Evolutionary conservation across 768 basidiomycete species (phyloP).

Genomic region (Serendipita sp.): DNA sequence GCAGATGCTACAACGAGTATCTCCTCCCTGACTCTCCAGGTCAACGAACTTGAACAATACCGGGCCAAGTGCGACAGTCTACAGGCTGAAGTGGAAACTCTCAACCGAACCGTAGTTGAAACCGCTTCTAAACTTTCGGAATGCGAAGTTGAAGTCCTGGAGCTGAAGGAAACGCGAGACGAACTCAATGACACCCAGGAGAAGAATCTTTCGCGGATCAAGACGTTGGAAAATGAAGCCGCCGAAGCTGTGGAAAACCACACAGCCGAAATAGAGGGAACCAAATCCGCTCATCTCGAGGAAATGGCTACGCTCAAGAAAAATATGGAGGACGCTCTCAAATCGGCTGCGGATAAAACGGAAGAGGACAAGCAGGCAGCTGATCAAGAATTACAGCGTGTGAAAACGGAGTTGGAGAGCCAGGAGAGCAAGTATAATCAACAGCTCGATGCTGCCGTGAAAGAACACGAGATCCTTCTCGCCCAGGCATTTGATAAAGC

Average conservation of each 20-base stretch:
- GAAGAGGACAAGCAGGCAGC: conserved; percentile 30
- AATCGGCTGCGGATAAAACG: conserved; percentile 37
- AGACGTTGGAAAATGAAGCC: conserved; percentile 38
- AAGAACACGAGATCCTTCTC: conserved; percentile 22
- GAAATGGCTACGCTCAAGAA: conserved; percentile 30
- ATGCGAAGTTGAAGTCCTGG: conserved; percentile 64
- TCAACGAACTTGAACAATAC: conserved; percentile 3
- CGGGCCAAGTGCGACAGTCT: conserved; percentile 22
- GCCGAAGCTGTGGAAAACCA: conserved; percentile 29
- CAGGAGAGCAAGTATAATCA: conserved; percentile 53
- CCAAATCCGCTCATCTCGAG: conserved; percentile 27
- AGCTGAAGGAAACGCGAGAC: conserved; percentile 57
- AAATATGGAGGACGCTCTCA: conserved; percentile 30
- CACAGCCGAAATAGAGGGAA: conserved; percentile 23
- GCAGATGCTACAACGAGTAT: conserved; percentile 16
- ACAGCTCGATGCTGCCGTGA: conserved; percentile 48
- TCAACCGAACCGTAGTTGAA: conserved; percentile 54
- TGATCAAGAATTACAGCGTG: conserved; percentile 27
- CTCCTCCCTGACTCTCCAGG: conserved; percentile 9
- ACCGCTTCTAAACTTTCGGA: conserved; percentile 56
- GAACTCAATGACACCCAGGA: conserved; percentile 40
- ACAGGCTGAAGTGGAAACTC: conserved; percentile 29
- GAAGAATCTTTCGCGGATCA: conserved; percentile 28
- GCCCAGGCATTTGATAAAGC: conserved; percentile 53
- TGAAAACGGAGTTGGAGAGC: conserved; percentile 33